Percentiles rank a stretch among this genome's conserved stretches.
Conservation (phyloP, 495 filamentous ascomycete genomes). For the Monascus purpureus region DNA sequence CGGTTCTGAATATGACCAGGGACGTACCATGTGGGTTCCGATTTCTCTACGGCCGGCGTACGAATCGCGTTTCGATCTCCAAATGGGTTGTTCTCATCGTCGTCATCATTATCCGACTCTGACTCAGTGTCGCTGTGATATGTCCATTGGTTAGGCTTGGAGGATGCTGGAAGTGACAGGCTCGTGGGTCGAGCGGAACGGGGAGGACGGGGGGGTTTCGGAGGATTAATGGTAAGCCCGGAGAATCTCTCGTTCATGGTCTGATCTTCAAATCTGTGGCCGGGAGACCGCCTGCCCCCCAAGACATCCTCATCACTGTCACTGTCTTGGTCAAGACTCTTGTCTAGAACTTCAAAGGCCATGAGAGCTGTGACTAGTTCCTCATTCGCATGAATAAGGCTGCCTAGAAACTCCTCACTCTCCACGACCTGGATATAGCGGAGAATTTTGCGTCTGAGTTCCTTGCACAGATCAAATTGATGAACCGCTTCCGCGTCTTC, state of each 20-base stretch:
- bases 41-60: constrained; percentile 40
- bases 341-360: constrained; percentile 87
- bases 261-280: constrained; percentile 11
- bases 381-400: constrained; percentile 70
- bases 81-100: constrained; percentile 62
- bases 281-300: constrained; percentile 22
- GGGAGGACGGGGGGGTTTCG: constrained; percentile 25
- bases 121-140: constrained; percentile 26
- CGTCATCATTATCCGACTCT: constrained; percentile 36
- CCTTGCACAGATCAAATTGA: constrained; percentile 77
- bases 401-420: constrained; percentile 66
- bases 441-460: constrained; percentile 66
- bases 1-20: too few species aligned
- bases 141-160: constrained; percentile 10
- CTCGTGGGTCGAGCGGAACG: constrained; percentile 19
- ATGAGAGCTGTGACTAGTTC: constrained; percentile 83
- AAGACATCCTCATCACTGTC: constrained; percentile 60
- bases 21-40: constrained; percentile 42
- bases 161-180: constrained; percentile 15
- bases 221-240: constrained; percentile 27
- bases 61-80: constrained; percentile 61
- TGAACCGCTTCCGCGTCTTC: constrained; percentile 63
- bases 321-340: constrained; percentile 90
- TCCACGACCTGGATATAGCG: constrained; percentile 84
- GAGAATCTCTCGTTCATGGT: constrained; percentile 24